Evolutionary conservation across 768 basidiomycete species (phyloP), one percentile per base, ranked within the genome.

Genomic region (Ramaria rubella): DNA sequence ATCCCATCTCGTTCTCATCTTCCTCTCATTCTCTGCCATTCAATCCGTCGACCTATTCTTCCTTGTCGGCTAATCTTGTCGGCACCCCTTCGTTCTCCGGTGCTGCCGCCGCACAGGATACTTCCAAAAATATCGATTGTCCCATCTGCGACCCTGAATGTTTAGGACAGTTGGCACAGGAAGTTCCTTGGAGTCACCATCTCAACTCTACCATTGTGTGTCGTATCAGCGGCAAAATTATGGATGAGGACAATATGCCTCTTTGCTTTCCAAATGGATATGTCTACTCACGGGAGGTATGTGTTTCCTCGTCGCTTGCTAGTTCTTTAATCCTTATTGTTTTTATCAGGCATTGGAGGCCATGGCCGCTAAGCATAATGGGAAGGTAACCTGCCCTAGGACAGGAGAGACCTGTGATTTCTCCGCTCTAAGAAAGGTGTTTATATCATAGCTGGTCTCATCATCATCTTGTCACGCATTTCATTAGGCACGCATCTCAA

Each of bases 161-260:
- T 23, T 75, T 94, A 8, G 85, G 86, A 21, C 75, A 79, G 58
- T 80, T 99, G 7, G 91, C 89, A 12, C 75, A 78, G 56, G 90
- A 93, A 61, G 92, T 97, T 0, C 94, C 96, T 1, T 85, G 81
- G 66, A 90, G 89, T 62, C 94, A 98, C 72, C 94, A 98, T 67
- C 84, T 87, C 38, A 97, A 95, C 66, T 95, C 93, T 21, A 95
- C 91, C 0, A 90, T 99, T 54, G 94, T 98, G 15, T 98, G 96
- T 67, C 73, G 83, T 52, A 79, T 97, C 64, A 92, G 81, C 60
- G 94, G 95, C 24, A 85, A 86, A 68, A 94, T 98, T 55, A 95
- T 98, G 87, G 89, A 96, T 64, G 94, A 85, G 61, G 85, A 93
- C 67, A 94, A 94, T 63, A 85, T 87, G 77, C 92, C 94, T 0